Evolutionary conservation across 345 rosid genomes (phyloP), one percentile per base, ranked within the genome.

Genomic region (Sonneratia caseolaris): DNA sequence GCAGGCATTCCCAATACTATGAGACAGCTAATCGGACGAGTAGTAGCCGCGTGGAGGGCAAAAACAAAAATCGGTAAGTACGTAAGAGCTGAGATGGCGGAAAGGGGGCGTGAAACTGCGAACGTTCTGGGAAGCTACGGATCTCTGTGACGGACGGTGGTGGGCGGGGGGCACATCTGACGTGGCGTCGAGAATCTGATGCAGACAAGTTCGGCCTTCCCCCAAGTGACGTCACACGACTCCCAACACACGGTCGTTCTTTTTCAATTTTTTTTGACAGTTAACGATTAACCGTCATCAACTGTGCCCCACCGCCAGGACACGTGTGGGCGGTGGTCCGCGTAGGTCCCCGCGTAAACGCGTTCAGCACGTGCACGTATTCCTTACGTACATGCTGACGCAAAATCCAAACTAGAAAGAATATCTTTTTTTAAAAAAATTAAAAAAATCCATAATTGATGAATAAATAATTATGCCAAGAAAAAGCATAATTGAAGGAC

Each of bases 311-410:
- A 13, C 15, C 15, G 51, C 51, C 13, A n/a, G 71, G 40, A 21
- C 45, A 42, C 0, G 45, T 42, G 5, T 35, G 56, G 72, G 72
- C 72, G 72, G 72, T 53, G 64, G 47, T 27, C 32, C 32, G 32
- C 32, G 32, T 27, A 11, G 19, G 11, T 57, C 72, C 72, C 51
- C 72, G 48, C 72, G 72, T 24, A 70, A 70, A 51, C 72, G 72
- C 64, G 72, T 53, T 24, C 36, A 35, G 9, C 0, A 38, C 42
- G 11, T 7, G 10, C 42, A 7, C 24, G 7, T 19, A 32, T 68
- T 68, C 18, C 53, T 48, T 27, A 27, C 32, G 32, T 27, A 27
- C 32, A 27, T 27, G 32, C 32, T 27, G 32, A 27, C 32, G 32
- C 32, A 27, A 27, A 27, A 27, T 27, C 32, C 32, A 27, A 27